Conservation (phyloP, 2,329 filamentous ascomycete genomes). For the Pyrenochaeta sp. region DNA sequence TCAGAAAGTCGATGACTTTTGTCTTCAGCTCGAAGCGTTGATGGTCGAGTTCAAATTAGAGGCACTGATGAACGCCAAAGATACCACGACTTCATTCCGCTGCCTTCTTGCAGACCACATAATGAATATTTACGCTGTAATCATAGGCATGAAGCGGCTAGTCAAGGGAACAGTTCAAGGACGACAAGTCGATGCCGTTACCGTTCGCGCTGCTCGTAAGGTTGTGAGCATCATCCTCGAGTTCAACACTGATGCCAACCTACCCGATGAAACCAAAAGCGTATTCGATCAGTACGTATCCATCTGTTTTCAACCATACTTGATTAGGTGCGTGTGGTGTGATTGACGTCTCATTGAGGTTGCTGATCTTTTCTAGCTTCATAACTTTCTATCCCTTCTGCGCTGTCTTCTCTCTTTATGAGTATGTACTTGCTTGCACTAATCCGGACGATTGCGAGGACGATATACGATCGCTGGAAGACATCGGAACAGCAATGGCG, state of each 20-base stretch:
- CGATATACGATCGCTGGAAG: constrained; percentile 34
- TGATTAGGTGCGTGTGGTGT: background rate
- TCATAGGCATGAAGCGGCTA: constrained; percentile 36
- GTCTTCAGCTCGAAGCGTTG: constrained; percentile 25
- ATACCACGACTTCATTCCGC: constrained; percentile 8
- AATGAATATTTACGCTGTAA: constrained; percentile 35
- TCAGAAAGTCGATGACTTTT: constrained; percentile 27
- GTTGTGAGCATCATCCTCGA: constrained; percentile 31
- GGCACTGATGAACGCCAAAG: constrained; percentile 14
- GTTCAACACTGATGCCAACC: constrained; percentile 15
- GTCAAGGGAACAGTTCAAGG: constrained; percentile 9
- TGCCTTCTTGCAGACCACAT: constrained; percentile 35
- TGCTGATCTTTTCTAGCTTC: constrained; percentile 23
- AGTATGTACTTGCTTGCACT: constrained; percentile 34
- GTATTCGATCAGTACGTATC: constrained; percentile 31
- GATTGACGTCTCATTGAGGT: background rate
- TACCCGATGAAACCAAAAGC: constrained; percentile 10
- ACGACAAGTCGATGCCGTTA: constrained; percentile 19
- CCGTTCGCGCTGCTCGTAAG: constrained; percentile 33
- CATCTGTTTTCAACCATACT: background rate
- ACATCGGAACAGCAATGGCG: constrained; percentile 32
- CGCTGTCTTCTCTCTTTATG: constrained; percentile 41
- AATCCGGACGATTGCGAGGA: constrained; percentile 34
- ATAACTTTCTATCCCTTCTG: constrained; percentile 43
- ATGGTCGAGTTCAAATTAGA: constrained; percentile 34